Conservation (phyloP, 164 flowering plant genomes). For the Umbellularia californica region DNA sequence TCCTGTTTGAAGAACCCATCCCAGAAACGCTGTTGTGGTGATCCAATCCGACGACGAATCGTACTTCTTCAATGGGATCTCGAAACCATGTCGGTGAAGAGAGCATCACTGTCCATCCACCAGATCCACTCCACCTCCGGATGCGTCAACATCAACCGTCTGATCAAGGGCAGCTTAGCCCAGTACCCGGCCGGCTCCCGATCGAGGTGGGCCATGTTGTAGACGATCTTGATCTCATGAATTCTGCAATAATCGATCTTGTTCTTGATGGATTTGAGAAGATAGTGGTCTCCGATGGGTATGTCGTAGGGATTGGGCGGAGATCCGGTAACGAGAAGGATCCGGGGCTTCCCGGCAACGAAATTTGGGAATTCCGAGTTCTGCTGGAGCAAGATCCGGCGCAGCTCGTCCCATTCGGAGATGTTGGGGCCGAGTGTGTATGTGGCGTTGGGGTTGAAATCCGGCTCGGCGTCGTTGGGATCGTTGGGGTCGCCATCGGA, state of each 20-base stretch:
- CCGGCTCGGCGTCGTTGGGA: conserved; percentile 1
- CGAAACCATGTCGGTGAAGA: conserved; percentile 90
- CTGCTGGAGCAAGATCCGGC: conserved; percentile 53
- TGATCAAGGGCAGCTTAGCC: conserved; percentile 82
- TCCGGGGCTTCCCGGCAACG: conserved; percentile 46
- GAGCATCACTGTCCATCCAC: conserved; percentile 99
- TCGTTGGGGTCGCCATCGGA: conserved; percentile 56
- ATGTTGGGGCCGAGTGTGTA: conserved; percentile 72
- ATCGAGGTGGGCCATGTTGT: conserved; percentile 82
- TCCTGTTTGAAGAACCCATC: too few species aligned
- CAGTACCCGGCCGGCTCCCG: conserved; percentile 84
- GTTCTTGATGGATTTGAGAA: conserved; percentile 71
- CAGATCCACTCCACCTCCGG: conserved; percentile 96
- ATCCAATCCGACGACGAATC: too few species aligned
- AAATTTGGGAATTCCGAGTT: conserved; percentile 59
- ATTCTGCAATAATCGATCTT: conserved; percentile 88
- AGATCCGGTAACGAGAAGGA: conserved; percentile 75
- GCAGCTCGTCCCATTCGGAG: conserved; percentile 50
- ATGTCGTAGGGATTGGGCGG: conserved; percentile 86
- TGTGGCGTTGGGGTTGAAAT: conserved; percentile 36
- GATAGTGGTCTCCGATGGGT: conserved; percentile 82
- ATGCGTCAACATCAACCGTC: conserved; percentile 73
- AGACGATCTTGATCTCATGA: conserved; percentile 83
- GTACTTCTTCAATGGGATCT: conserved; percentile 69
- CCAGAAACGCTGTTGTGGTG: too few species aligned